A percentile compares a stretch with the other conserved stretches of the same genome.
Conservation (phyloP, 2,329 filamentous ascomycete species). For the Arthroderma sp. region DNA sequence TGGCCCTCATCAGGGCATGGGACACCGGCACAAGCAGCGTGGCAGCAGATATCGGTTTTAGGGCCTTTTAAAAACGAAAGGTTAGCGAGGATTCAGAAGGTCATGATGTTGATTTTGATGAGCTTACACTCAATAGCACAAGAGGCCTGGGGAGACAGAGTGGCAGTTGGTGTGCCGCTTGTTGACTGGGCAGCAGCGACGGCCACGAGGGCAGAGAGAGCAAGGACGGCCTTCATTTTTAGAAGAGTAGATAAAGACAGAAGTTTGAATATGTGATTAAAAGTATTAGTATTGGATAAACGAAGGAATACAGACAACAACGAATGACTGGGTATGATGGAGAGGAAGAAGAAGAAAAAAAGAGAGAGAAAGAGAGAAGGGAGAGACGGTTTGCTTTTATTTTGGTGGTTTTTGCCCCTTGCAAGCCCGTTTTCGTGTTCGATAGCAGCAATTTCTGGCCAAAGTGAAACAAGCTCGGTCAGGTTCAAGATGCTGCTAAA, state of each 20-base stretch:
- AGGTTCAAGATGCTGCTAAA: no score
- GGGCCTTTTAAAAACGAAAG: slow-evolving; percentile 20
- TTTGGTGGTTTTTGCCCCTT: no score
- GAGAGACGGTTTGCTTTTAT: no score
- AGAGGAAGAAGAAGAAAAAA: slow-evolving; percentile 3
- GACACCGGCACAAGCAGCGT: slow-evolving; percentile 37
- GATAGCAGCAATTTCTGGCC: no score
- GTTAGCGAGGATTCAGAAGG: background rate
- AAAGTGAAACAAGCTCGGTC: no score
- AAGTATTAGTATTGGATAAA: slow-evolving; percentile 1
- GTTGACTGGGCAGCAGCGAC: slow-evolving; percentile 31
- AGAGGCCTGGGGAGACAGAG: slow-evolving; percentile 20
- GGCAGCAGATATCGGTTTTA: slow-evolving; percentile 36
- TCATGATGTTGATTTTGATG: background rate
- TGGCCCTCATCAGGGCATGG: slow-evolving; percentile 40
- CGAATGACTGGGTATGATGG: slow-evolving; percentile 4
- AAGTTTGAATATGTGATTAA: slow-evolving; percentile 2
- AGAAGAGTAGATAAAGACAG: background rate
- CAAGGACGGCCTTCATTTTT: slow-evolving; percentile 29
- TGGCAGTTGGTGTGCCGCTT: slow-evolving; percentile 19
- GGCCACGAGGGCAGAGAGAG: slow-evolving; percentile 31
- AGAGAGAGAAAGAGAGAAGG: no score
- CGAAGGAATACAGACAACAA: slow-evolving; percentile 3
- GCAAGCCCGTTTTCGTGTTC: no score
- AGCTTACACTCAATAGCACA: slow-evolving; percentile 28